Percentiles rank a stretch among this genome's conserved stretches.
These are phyloP conservation scores for Gossypium herbaceum DNA, from an alignment of 345 rosid genomes.

Conservation along the genomic window DNA sequence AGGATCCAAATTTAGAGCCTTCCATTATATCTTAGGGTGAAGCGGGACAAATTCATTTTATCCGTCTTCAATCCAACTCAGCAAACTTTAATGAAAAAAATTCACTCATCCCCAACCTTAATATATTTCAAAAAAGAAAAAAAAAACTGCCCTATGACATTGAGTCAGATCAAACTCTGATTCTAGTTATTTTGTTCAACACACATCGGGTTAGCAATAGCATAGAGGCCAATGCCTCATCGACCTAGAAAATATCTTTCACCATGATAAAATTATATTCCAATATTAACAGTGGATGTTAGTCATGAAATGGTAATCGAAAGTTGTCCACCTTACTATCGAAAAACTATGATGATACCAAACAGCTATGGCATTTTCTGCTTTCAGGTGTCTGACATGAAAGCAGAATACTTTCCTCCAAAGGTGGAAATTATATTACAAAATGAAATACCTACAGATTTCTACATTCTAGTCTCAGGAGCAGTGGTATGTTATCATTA, in stretches of 20 bases:
- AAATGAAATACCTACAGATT: slow-evolving; percentile 90
- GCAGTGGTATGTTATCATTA: slow-evolving; percentile 57
- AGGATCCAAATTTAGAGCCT: background rate
- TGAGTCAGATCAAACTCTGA: too few species aligned
- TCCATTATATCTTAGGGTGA: background rate
- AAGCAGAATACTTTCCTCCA: slow-evolving; percentile 93
- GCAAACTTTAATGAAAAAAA: too few species aligned
- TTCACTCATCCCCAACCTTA: too few species aligned
- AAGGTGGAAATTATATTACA: slow-evolving; percentile 83
- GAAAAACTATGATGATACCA: background rate
- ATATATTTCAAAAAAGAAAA: too few species aligned
- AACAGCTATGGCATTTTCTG: slow-evolving; percentile 8
- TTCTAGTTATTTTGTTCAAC: too few species aligned
- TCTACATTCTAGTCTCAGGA: slow-evolving; percentile 83
- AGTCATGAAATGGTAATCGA: background rate
- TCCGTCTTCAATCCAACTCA: too few species aligned
- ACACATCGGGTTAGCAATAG: too few species aligned
- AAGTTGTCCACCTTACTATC: background rate
- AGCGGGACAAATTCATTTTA: too few species aligned
- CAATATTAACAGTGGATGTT: background rate
- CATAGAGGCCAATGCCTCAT: background rate
- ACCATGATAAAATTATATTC: background rate
- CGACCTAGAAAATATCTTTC: background rate
- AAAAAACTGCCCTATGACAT: too few species aligned
- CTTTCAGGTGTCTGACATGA: slow-evolving; percentile 68